Conservation (phyloP, 2,329 filamentous ascomycete genomes). For the Byssoonygena ceratinophila region DNA sequence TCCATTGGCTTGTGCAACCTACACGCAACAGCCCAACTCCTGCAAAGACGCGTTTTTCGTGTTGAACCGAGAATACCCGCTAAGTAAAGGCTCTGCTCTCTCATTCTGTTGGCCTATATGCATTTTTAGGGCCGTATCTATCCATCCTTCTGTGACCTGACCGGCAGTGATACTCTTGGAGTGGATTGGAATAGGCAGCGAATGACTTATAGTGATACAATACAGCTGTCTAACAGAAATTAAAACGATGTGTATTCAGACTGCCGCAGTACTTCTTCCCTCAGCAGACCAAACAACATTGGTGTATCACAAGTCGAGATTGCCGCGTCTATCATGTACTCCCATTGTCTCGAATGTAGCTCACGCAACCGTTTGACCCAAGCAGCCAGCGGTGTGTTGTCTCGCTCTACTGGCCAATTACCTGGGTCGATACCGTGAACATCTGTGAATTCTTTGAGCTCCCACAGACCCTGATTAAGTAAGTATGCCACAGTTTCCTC, state of each 20-base stretch:
- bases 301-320: background rate
- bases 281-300: conserved; percentile 24
- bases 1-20: background rate
- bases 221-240: background rate
- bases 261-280: conserved; percentile 28
- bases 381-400: conserved; percentile 28
- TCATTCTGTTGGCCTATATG: background rate
- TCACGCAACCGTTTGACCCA: conserved; percentile 27
- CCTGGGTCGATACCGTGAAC: conserved; percentile 34
- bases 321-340: conserved; percentile 5
- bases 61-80: background rate
- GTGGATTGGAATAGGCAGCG: too few species aligned
- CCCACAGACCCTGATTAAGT: conserved; percentile 23
- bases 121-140: background rate
- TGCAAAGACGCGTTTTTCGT: background rate
- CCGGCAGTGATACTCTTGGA: too few species aligned
- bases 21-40: background rate
- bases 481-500: conserved; percentile 14
- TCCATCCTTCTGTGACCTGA: background rate
- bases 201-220: background rate
- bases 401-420: conserved; percentile 32
- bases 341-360: conserved; percentile 22
- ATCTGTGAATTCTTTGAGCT: conserved; percentile 28
- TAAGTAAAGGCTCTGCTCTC: background rate
- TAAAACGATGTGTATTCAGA: background rate